These are phyloP conservation scores for Fusarium albidum DNA, from an alignment of 2,329 filamentous ascomycete species.

Conservation along the genomic window DNA sequence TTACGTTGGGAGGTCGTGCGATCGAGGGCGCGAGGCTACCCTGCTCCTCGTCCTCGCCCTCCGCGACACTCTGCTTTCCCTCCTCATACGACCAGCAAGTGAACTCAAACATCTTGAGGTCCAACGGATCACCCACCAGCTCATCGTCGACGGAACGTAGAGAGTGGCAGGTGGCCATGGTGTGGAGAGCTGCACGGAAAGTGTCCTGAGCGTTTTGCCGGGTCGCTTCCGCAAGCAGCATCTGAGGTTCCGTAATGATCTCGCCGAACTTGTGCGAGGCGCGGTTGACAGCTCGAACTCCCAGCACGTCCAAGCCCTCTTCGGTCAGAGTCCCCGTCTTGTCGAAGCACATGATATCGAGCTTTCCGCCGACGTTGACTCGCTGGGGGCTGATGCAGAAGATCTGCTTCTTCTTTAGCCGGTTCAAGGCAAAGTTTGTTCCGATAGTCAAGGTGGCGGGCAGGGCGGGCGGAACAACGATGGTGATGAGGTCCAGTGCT, in stretches of 20 bases:
- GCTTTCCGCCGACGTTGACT: conserved; percentile 94
- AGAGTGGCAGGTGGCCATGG: conserved; percentile 98
- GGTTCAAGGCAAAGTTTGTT: conserved; percentile 89
- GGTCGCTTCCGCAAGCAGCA: conserved; percentile 59
- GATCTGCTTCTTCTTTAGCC: conserved; percentile 88
- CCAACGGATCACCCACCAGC: conserved; percentile 90
- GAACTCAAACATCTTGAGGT: conserved; percentile 99
- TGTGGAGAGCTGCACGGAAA: conserved; percentile 76
- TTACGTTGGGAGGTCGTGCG: conserved; percentile 75
- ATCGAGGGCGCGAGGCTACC: conserved; percentile 84
- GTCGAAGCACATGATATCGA: conserved; percentile 97
- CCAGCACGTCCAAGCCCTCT: conserved; percentile 92
- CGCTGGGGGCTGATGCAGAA: conserved; percentile 98
- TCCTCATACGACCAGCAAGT: conserved; percentile 94
- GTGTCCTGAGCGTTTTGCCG: conserved; percentile 42
- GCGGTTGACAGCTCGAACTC: conserved; percentile 79
- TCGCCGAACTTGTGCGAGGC: conserved; percentile 74
- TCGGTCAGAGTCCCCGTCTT: conserved; percentile 99
- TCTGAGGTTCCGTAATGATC: conserved; percentile 71
- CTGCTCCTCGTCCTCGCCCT: conserved; percentile 77
- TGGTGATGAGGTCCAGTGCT: conserved; percentile 94
- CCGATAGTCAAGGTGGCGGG: conserved; percentile 96
- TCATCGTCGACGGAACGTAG: conserved; percentile 87
- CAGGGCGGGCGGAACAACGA: conserved; percentile 93
- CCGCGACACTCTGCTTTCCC: conserved; percentile 72